Evolutionary conservation across 495 filamentous ascomycete species (phyloP).

Genomic region (Tuber calosporum): DNA sequence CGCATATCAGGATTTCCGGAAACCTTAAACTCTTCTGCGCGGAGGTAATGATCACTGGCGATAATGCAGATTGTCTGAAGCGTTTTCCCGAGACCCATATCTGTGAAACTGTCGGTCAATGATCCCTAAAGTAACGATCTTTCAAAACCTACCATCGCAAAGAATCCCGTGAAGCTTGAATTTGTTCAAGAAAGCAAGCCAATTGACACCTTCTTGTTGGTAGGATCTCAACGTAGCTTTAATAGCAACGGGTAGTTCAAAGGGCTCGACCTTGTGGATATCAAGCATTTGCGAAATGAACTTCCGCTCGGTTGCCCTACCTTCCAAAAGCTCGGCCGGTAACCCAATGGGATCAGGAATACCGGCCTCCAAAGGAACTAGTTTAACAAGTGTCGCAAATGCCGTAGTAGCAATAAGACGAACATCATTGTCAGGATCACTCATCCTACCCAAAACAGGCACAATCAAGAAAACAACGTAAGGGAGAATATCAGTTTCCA

Average conservation of each 20-base stretch:
- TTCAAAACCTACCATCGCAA: conserved; percentile 56
- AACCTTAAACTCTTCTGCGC: conserved; percentile 78
- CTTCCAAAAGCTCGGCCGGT: conserved; percentile 76
- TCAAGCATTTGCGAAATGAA: conserved; percentile 97
- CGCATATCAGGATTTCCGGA: conserved; percentile 68
- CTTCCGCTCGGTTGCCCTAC: conserved; percentile 83
- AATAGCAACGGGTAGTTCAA: conserved; percentile 88
- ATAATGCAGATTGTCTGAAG: conserved; percentile 96
- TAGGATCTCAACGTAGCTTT: conserved; percentile 93
- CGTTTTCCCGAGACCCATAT: conserved; percentile 98
- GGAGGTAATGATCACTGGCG: conserved; percentile 89
- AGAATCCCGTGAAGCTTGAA: conserved; percentile 97
- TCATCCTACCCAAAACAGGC: conserved; percentile 98
- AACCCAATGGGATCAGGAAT: conserved; percentile 94
- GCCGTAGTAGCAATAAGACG: conserved; percentile 91
- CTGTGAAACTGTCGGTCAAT: conserved; percentile 42
- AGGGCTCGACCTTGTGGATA: conserved; percentile 87
- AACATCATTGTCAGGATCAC: conserved; percentile 92
- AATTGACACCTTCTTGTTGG: conserved; percentile 98
- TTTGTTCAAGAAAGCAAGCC: conserved; percentile 95
- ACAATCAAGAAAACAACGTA: conserved; percentile 99
- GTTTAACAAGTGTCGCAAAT: conserved; percentile 92
- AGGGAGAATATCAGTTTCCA: conserved; percentile 91
- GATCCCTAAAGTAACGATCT: conserved; percentile 2
- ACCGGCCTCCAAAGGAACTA: conserved; percentile 96